phyloP scores from a whole-genome alignment of 192 early-diverging fungal genomes.

The Coemansia sp. region DNA sequence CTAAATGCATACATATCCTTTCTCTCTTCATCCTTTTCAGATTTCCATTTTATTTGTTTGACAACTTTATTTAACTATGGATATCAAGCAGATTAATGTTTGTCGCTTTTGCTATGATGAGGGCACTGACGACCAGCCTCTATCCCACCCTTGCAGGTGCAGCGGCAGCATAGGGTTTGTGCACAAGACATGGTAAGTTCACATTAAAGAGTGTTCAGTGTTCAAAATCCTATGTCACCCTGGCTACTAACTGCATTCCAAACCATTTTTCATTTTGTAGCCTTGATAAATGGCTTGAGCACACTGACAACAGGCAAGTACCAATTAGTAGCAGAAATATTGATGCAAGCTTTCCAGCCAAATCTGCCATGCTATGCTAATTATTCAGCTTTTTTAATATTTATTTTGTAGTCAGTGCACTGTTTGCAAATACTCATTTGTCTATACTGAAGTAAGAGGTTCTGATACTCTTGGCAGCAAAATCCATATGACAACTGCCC shows the following conservation, averaged over 20 bases:
- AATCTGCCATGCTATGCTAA: not conserved
- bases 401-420: not conserved
- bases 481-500: not conserved
- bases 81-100: not conserved
- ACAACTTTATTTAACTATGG: not conserved
- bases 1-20: no score
- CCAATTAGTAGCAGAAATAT: not conserved
- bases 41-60: no score
- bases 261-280: not conserved
- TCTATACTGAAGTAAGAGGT: not conserved
- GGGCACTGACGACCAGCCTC: not conserved
- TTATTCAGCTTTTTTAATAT: not conserved
- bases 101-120: not conserved
- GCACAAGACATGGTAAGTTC: not conserved
- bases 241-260: not conserved
- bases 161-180: not conserved
- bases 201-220: not conserved
- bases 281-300: not conserved
- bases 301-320: not conserved
- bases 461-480: not conserved
- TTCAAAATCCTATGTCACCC: no score
- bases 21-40: no score
- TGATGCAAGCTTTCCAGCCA: not conserved
- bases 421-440: not conserved
- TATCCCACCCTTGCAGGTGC: not conserved